Evolutionary conservation across 257 asterid species (phyloP), one percentile per base, ranked within the genome.

Genomic region (Mitragyna speciosa): DNA sequence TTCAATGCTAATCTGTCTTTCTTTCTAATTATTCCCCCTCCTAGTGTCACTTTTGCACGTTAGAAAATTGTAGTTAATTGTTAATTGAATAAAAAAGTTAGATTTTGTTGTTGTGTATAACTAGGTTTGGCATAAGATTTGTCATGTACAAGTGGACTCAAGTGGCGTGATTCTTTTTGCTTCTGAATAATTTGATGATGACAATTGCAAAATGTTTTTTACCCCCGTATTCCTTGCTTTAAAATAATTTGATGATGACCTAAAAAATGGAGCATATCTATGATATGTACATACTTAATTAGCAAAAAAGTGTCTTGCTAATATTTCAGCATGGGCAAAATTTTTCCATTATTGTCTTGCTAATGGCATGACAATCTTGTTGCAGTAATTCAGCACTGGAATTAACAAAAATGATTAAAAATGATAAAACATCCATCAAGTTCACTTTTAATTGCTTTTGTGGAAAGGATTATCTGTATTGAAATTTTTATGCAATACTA

Each of bases 61-160:
- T 11, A 6, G 0, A 26, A 49, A 7, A 43, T 28, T 72, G 49
- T 75, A 41, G 16, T 33, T 20, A 43, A 64, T 19, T 54, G 24
- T 33, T 52, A 72, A 61, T 39, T 39, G 43, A 16, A 59, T 43
- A 12, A 56, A 68, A 79, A 59, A 28, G 81, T 80, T 73, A 65
- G 83, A 79, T 80, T 82, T 77, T 70, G 36, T 69, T 22, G 33
- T 66, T 36, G 45, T 71, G 24, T 72, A 39, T 56, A 71, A 56
- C 26, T 16, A 70, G 67, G n/a, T 16, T 43, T 47, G 1, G 22
- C 30, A 36, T 47, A 48, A 30, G 41, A 48, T 22, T 4, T 56
- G 39, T 58, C 39, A 75, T 24, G 9, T 14, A 36, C 67, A 76
- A 41, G 24, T 26, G 41, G 28, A 28, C 7, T 43, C 11, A 43